A percentile compares a stretch with the other conserved stretches of the same genome.
phyloP scores from a whole-genome alignment of 306 rosid species.

The Pyrus pyrifolia region DNA sequence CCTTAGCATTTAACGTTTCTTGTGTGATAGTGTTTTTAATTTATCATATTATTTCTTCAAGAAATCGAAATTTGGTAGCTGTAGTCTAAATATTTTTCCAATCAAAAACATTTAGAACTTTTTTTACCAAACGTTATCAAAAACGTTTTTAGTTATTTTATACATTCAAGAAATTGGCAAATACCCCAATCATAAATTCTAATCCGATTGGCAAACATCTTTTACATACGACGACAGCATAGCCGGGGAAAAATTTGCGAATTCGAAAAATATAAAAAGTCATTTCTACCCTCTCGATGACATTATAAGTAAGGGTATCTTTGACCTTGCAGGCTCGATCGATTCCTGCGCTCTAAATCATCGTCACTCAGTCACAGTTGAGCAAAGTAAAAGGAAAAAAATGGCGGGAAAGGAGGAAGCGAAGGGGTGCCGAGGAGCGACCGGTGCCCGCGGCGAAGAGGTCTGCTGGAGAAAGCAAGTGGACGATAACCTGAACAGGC shows the following conservation, averaged over 20 bases:
- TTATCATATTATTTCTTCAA: too few species aligned
- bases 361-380: neutral
- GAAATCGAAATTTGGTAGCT: too few species aligned
- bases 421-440: conserved; percentile 14
- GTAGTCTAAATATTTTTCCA: too few species aligned
- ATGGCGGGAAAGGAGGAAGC: conserved; percentile 57
- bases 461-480: conserved; percentile 56
- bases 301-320: neutral
- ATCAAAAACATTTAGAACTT: too few species aligned
- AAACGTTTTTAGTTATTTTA: too few species aligned
- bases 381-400: neutral
- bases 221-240: neutral
- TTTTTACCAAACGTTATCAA: too few species aligned
- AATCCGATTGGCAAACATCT: neutral
- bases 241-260: neutral
- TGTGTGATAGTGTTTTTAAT: too few species aligned
- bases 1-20: too few species aligned
- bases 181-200: neutral
- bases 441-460: conserved; percentile 25
- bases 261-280: neutral
- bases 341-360: neutral
- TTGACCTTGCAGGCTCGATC: neutral
- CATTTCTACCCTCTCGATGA: neutral
- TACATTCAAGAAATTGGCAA: too few species aligned
- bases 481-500: conserved; percentile 52